These are phyloP conservation scores for Saccharomycopsis sp. DNA, from an alignment of 805 yeast species.

Conservation along the genomic window DNA sequence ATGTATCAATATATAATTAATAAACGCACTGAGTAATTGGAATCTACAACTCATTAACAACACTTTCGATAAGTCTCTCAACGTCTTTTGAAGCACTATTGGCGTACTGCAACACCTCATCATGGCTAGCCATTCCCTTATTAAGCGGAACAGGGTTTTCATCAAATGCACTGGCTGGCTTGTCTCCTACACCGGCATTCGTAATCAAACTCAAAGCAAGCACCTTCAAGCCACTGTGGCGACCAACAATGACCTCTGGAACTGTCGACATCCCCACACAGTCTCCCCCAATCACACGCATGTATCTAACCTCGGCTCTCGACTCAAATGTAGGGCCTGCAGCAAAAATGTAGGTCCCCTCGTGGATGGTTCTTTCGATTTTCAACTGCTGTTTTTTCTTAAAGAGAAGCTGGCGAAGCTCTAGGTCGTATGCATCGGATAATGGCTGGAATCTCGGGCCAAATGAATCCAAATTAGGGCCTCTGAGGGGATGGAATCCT, in stretches of 20 bases:
- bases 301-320: conserved; percentile 82
- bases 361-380: conserved; percentile 58
- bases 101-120: conserved; percentile 85
- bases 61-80: conserved; percentile 56
- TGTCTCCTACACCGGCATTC: conserved; percentile 66
- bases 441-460: conserved; percentile 88
- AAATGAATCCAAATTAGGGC: conserved; percentile 69
- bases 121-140: conserved; percentile 81
- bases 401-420: conserved; percentile 57
- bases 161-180: conserved; percentile 61
- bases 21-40: too few species aligned
- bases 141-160: conserved; percentile 46
- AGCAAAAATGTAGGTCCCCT: conserved; percentile 80
- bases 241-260: conserved; percentile 89
- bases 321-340: conserved; percentile 94
- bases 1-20: too few species aligned
- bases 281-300: conserved; percentile 74
- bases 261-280: conserved; percentile 98
- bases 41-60: conserved; percentile 36
- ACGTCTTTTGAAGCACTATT: conserved; percentile 77
- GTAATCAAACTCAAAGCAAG: conserved; percentile 84
- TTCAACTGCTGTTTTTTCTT: conserved; percentile 44
- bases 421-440: conserved; percentile 82
- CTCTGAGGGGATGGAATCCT: conserved; percentile 82
- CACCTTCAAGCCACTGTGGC: conserved; percentile 79